A percentile compares a stretch with the other conserved stretches of the same genome.
phyloP scores from a whole-genome alignment of 1,284 basidiomycete genomes.

The Malassezia brasiliensis region DNA sequence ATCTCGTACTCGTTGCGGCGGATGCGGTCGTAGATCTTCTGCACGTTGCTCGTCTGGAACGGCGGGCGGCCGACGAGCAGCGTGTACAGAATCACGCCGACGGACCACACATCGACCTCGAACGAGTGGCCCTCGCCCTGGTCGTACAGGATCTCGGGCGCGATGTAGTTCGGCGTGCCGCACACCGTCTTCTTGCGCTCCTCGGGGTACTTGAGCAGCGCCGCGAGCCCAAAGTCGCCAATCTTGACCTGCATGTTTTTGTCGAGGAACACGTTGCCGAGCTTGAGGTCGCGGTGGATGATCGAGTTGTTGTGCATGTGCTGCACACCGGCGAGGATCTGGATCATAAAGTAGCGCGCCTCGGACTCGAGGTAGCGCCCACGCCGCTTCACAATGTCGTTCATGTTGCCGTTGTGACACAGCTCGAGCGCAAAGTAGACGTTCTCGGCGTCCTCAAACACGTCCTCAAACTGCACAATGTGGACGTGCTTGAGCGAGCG shows the following conservation, averaged over 20 bases:
- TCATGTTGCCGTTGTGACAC: constrained; percentile 69
- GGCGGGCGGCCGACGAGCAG: constrained; percentile 85
- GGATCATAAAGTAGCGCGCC: constrained; percentile 80
- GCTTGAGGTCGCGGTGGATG: constrained; percentile 60
- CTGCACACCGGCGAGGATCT: constrained; percentile 86
- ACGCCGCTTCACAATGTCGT: constrained; percentile 84
- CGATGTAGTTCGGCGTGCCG: constrained; percentile 97
- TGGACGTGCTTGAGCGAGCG: constrained; percentile 81
- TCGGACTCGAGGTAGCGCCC: constrained; percentile 85
- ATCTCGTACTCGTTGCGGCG: constrained; percentile 89
- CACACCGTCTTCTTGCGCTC: constrained; percentile 98
- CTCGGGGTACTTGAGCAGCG: constrained; percentile 86
- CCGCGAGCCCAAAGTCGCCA: constrained; percentile 92
- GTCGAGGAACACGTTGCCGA: constrained; percentile 91
- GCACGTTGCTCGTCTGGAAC: constrained; percentile 91
- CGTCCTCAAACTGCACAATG: constrained; percentile 82
- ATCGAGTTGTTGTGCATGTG: constrained; percentile 89
- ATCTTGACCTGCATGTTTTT: constrained; percentile 87
- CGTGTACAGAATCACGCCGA: constrained; percentile 88
- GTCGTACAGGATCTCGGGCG: constrained; percentile 93
- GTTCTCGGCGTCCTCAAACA: constrained; percentile 89
- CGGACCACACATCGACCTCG: constrained; percentile 95
- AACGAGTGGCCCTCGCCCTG: constrained; percentile 92
- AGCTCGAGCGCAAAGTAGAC: constrained; percentile 96
- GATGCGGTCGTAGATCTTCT: constrained; percentile 62